phyloP scores from a whole-genome alignment of 768 basidiomycete genomes.

The Tulasnella sp. region DNA sequence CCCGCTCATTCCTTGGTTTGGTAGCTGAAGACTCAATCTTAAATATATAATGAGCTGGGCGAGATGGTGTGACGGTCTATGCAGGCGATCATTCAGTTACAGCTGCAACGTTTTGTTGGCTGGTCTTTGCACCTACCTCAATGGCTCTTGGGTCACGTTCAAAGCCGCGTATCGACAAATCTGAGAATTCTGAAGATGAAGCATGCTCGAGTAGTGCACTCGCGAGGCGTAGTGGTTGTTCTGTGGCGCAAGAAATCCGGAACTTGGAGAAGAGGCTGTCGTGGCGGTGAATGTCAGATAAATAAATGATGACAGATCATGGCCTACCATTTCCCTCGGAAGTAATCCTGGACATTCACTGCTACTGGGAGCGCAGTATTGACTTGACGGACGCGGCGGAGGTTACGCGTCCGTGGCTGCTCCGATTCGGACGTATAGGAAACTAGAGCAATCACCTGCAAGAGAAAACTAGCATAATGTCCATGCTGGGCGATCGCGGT shows the following conservation, averaged over 20 bases:
- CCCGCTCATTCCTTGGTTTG: constrained; percentile 44
- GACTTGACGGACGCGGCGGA: constrained; percentile 44
- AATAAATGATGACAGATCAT: neutral
- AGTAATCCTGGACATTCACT: constrained; percentile 94
- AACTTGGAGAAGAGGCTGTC: constrained; percentile 56
- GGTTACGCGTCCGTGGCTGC: constrained; percentile 38
- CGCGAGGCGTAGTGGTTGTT: constrained; percentile 30
- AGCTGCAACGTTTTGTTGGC: neutral
- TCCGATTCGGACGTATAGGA: constrained; percentile 52
- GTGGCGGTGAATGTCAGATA: constrained; percentile 6
- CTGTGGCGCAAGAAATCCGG: constrained; percentile 9
- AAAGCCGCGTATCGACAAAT: no score
- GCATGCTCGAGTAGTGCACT: no score
- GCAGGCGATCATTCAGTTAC: constrained; percentile 38
- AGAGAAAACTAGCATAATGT: no score
- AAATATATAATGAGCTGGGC: constrained; percentile 70
- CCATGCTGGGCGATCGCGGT: no score
- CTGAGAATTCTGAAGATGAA: no score
- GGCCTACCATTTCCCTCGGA: constrained; percentile 65
- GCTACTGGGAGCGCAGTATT: constrained; percentile 67
- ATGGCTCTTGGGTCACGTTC: no score
- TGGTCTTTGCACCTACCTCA: no score
- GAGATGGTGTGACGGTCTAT: constrained; percentile 63
- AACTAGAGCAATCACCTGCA: no score
- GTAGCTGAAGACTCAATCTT: constrained; percentile 43